Evolutionary conservation across 495 filamentous ascomycete species (phyloP).

Genomic region (Neurospora sp.): DNA sequence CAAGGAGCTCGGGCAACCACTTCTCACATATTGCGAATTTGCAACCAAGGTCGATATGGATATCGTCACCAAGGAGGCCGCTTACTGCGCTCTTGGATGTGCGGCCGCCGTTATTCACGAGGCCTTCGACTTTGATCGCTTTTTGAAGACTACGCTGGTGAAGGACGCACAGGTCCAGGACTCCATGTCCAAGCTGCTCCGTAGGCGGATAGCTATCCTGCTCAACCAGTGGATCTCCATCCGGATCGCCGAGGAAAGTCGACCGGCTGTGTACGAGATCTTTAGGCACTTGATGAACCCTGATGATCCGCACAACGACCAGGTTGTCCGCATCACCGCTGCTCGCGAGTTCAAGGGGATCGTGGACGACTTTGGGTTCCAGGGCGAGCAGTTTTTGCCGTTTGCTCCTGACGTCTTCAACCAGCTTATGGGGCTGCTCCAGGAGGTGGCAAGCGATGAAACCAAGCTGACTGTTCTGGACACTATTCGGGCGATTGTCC

Average conservation of each 20-base stretch:
- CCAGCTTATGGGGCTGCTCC: conserved; percentile 61
- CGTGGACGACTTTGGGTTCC: conserved; percentile 77
- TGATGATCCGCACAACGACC: conserved; percentile 70
- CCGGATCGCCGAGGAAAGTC: conserved; percentile 51
- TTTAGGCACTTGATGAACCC: conserved; percentile 79
- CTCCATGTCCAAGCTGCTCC: conserved; percentile 74
- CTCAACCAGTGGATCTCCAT: conserved; percentile 84
- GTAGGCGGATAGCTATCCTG: conserved; percentile 76
- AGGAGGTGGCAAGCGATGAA: conserved; percentile 74
- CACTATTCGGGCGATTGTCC: conserved; percentile 69
- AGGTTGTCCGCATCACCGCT: conserved; percentile 84
- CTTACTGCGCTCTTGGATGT: conserved; percentile 86
- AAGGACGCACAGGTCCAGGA: conserved; percentile 68
- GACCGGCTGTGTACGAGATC: conserved; percentile 73
- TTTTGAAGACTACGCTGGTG: conserved; percentile 63
- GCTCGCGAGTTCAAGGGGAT: conserved; percentile 71
- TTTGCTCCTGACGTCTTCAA: conserved; percentile 60
- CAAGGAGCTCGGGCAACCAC: conserved; percentile 62
- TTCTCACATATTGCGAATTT: conserved; percentile 67
- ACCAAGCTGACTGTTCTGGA: conserved; percentile 79
- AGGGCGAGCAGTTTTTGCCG: conserved; percentile 55
- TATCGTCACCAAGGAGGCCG: conserved; percentile 78
- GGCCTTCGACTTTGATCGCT: conserved; percentile 66
- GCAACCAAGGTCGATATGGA: conserved; percentile 58
- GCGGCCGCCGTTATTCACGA: conserved; percentile 63